A percentile compares a stretch with the other conserved stretches of the same genome.
These are phyloP conservation scores for Lactarius sp. DNA, from an alignment of 768 basidiomycete species.

Conservation along the genomic window DNA sequence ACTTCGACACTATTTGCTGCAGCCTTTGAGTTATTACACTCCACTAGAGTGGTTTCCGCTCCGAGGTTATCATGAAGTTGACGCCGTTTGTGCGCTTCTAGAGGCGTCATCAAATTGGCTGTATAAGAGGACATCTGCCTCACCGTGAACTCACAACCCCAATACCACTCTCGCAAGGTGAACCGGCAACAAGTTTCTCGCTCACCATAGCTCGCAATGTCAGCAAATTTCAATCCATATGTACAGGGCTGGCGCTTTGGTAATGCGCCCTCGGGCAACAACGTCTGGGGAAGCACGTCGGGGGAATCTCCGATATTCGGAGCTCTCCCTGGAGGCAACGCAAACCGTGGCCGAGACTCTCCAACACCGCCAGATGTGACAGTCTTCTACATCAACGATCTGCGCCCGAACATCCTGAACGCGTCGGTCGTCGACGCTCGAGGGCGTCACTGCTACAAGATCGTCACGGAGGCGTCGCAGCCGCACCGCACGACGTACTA, in stretches of 20 bases:
- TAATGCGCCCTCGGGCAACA: constrained; percentile 4
- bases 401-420: constrained; percentile 25
- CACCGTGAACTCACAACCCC: not conserved
- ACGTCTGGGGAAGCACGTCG: not conserved
- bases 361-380: constrained; percentile 7
- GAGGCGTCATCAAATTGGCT: not conserved
- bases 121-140: not conserved
- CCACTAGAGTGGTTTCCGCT: not conserved
- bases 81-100: not conserved
- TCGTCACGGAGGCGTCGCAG: constrained; percentile 21
- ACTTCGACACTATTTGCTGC: not conserved
- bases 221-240: constrained; percentile 24
- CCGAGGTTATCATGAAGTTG: not conserved
- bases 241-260: constrained; percentile 24
- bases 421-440: constrained; percentile 23
- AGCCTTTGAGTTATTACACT: not conserved
- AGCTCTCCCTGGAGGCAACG: constrained; percentile 16
- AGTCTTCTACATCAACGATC: constrained; percentile 18
- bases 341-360: not conserved
- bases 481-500: constrained; percentile 18
- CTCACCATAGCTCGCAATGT: constrained; percentile 8
- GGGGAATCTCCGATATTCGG: constrained; percentile 17
- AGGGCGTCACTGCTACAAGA: constrained; percentile 13
- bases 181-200: not conserved
- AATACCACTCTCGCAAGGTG: not conserved